Evolutionary conservation across 75 land plant genomes (phyloP).

Genomic region (Sequoiadendron giganteum): DNA sequence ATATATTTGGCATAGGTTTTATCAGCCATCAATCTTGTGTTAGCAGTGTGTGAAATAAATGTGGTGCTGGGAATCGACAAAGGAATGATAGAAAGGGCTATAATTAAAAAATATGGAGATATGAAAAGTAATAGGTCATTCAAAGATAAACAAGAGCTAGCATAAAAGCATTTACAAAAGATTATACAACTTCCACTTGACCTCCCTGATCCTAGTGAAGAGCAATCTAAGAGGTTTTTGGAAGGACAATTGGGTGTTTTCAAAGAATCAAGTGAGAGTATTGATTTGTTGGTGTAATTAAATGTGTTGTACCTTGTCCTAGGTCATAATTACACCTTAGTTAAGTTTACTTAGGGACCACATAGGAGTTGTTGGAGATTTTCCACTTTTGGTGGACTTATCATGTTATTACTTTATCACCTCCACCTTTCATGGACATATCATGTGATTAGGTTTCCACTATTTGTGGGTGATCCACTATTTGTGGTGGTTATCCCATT

Average conservation of each 20-base stretch:
- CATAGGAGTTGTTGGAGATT: too few relatives aligned
- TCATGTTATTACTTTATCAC: too few relatives aligned
- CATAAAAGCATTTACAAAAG: background rate
- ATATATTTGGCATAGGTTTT: background rate
- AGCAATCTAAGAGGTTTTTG: background rate
- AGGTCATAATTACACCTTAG: too few relatives aligned
- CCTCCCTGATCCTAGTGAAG: background rate
- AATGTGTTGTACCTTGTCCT: too few relatives aligned
- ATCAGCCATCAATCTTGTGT: background rate
- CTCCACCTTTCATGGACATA: too few relatives aligned
- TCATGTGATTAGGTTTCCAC: too few relatives aligned
- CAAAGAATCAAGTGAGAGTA: too few relatives aligned
- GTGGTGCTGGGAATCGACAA: background rate
- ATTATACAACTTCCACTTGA: background rate
- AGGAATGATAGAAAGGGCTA: background rate
- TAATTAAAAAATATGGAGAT: background rate
- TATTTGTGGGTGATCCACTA: too few relatives aligned
- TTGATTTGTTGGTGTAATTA: too few relatives aligned
- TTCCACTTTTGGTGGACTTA: too few relatives aligned
- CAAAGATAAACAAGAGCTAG: background rate
- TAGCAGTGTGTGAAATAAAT: background rate
- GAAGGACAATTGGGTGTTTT: background rate
- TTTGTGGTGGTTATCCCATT: too few relatives aligned
- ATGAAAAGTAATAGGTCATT: background rate
- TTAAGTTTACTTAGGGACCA: too few relatives aligned